Evolutionary conservation across 192 early-diverging fungal species (phyloP).

Genomic region (Dimargaris xerosporica): DNA sequence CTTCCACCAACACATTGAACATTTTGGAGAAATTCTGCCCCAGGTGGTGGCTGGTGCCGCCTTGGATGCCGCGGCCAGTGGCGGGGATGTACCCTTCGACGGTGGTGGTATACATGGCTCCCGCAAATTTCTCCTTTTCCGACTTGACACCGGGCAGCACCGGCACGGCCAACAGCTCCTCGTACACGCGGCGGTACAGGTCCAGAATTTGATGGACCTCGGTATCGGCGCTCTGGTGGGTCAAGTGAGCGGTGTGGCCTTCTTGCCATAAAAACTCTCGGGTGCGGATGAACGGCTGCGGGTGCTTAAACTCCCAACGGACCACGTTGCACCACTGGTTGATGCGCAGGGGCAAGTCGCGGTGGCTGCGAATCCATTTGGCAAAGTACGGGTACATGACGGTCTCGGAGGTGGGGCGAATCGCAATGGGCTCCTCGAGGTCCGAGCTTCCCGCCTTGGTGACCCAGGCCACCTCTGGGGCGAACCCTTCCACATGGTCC

Average conservation of each 20-base stretch:
- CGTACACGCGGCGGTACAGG: conserved; percentile 91
- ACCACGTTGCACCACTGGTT: conserved; percentile 99
- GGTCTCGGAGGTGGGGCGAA: conserved; percentile 98
- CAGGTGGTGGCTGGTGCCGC: conserved; percentile 93
- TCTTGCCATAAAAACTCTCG: conserved; percentile 99
- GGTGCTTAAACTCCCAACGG: conserved; percentile 99
- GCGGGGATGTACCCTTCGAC: conserved; percentile 94
- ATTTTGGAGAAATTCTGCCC: conserved; percentile 99
- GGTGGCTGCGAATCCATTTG: conserved; percentile 94
- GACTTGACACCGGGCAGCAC: conserved; percentile 95
- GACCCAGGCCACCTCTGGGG: conserved; percentile 99
- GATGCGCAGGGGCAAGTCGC: conserved; percentile 87
- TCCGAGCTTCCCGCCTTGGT: conserved; percentile 87
- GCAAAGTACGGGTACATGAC: conserved; percentile 99
- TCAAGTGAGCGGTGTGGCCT: conserved; percentile 93
- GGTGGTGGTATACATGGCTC: conserved; percentile 93
- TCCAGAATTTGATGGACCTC: conserved; percentile 88
- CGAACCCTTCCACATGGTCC: conserved; percentile 98
- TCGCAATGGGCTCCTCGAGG: conserved; percentile 90
- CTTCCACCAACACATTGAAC: conserved; percentile 89
- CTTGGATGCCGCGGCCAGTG: conserved; percentile 96
- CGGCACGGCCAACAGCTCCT: conserved; percentile 91
- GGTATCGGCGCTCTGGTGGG: conserved; percentile 65
- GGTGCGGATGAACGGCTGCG: conserved; percentile 95
- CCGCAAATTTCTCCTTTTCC: conserved; percentile 99